phyloP scores from a whole-genome alignment of 1,139 yeast genomes.

The Scheffersomyces parashehatae region DNA sequence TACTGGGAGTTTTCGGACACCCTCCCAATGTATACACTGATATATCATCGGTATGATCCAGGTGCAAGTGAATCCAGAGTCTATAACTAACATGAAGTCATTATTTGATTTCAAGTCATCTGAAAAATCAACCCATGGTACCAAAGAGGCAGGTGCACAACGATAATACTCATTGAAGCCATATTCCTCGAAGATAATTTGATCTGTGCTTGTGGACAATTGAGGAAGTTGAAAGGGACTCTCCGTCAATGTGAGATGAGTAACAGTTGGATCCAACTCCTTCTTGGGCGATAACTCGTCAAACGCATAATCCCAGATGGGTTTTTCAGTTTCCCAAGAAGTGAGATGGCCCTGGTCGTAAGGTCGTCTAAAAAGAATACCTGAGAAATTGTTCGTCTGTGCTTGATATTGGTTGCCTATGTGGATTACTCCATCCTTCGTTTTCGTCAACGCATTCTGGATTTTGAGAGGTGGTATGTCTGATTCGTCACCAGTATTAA shows the following conservation, averaged over 20 bases:
- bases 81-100: constrained; percentile 80
- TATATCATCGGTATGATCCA: constrained; percentile 84
- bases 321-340: constrained; percentile 90
- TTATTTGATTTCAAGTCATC: constrained; percentile 23
- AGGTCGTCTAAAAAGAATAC: constrained; percentile 76
- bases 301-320: constrained; percentile 84
- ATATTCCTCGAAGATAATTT: constrained; percentile 91
- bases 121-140: constrained; percentile 60
- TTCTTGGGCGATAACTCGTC: constrained; percentile 35
- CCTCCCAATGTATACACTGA: constrained; percentile 78
- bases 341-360: constrained; percentile 84
- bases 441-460: constrained; percentile 70
- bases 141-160: constrained; percentile 62
- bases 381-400: constrained; percentile 71
- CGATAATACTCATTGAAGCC: constrained; percentile 71
- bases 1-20: constrained; percentile 70
- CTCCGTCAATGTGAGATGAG: constrained; percentile 66
- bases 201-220: constrained; percentile 83
- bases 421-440: constrained; percentile 73
- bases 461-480: constrained; percentile 44
- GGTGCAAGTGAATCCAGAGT: constrained; percentile 85
- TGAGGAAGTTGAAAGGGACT: constrained; percentile 83
- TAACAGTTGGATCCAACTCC: constrained; percentile 44
- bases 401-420: constrained; percentile 69
- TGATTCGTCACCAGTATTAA: constrained; percentile 29